phyloP scores from a whole-genome alignment of 331 rosid genomes.

The Quercus phellos region DNA sequence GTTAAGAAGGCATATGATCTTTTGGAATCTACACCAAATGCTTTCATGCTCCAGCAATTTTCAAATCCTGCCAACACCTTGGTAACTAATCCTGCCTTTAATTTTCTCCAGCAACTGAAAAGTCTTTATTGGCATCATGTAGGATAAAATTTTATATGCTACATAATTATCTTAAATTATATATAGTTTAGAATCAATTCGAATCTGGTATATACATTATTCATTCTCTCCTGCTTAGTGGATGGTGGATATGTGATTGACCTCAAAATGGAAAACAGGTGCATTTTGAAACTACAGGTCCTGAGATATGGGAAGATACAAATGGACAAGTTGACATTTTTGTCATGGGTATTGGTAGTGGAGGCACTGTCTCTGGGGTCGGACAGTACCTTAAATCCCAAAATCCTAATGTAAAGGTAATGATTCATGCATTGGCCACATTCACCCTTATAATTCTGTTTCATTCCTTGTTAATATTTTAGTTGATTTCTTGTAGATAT shows the following conservation, averaged over 20 bases:
- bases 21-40: conserved; percentile 71
- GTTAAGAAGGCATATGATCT: conserved; percentile 84
- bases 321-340: conserved; percentile 83
- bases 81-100: conserved; percentile 24
- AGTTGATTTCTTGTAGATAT: conserved; percentile 46
- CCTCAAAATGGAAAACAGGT: conserved; percentile 40
- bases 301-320: conserved; percentile 95
- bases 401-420: conserved; percentile 82
- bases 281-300: conserved; percentile 92
- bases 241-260: conserved; percentile 10
- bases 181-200: background rate
- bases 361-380: conserved; percentile 89
- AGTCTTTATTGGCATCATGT: background rate
- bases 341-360: conserved; percentile 93
- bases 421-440: background rate
- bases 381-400: conserved; percentile 81
- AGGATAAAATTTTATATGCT: background rate
- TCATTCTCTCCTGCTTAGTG: background rate
- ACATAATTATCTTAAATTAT: background rate
- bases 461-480: background rate
- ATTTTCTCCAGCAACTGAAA: background rate
- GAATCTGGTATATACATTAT: background rate
- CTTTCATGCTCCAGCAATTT: conserved; percentile 81
- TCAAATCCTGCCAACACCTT: conserved; percentile 79
- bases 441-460: background rate